Evolutionary conservation across 2,329 filamentous ascomycete genomes (phyloP).

Genomic region (Aureobasidium leucospermi): DNA sequence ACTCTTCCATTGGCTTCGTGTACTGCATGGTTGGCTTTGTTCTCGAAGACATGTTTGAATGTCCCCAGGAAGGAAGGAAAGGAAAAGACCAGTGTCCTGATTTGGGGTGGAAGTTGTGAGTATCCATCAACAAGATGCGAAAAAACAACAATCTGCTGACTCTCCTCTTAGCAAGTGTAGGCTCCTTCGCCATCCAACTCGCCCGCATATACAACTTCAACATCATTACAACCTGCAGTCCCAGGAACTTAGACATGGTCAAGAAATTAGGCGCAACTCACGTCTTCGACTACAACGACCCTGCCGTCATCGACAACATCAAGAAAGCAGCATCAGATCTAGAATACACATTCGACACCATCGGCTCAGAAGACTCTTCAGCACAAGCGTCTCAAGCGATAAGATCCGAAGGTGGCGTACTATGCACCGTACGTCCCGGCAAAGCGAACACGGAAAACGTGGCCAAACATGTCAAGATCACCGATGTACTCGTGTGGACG

Average conservation of each 20-base stretch:
- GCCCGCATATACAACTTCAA: conserved; percentile 28
- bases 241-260: conserved; percentile 42
- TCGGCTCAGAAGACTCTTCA: background rate
- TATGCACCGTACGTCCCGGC: conserved; percentile 3
- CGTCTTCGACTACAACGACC: conserved; percentile 45
- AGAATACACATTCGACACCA: conserved; percentile 37
- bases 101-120: conserved; percentile 6
- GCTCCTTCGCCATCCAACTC: background rate
- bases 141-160: background rate
- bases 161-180: background rate
- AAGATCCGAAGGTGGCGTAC: background rate
- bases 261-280: conserved; percentile 41
- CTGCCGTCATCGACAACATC: conserved; percentile 40
- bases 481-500: conserved; percentile 1
- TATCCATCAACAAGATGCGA: fast-evolving
- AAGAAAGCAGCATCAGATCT: conserved; percentile 39
- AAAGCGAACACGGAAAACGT: conserved; percentile 2
- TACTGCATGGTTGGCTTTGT: conserved; percentile 6
- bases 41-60: background rate
- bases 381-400: background rate
- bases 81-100: background rate
- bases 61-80: background rate
- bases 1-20: background rate
- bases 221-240: conserved; percentile 41
- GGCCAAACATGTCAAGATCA: background rate